Conservation (phyloP, 306 rosid genomes). For the Leucaena leucocephala region DNA sequence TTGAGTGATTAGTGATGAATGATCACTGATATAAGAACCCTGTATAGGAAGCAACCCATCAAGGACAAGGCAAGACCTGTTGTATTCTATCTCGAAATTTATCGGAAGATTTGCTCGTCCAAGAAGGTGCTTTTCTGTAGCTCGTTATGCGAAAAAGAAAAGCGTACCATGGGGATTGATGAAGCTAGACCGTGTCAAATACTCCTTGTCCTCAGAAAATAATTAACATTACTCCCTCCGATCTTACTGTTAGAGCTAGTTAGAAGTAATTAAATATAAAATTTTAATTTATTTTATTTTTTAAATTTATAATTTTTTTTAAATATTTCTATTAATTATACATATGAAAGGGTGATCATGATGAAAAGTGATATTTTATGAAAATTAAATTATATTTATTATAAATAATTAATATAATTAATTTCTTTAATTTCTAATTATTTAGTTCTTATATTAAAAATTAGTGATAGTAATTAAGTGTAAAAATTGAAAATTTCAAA, state of each 20-base stretch:
- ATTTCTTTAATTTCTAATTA: too few relatives aligned
- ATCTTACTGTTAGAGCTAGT: too few relatives aligned
- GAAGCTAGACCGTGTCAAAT: slow-evolving; percentile 29
- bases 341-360: too few relatives aligned
- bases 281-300: too few relatives aligned
- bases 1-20: not conserved
- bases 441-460: too few relatives aligned
- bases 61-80: slow-evolving; percentile 36
- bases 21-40: slow-evolving; percentile 24
- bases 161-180: slow-evolving; percentile 37
- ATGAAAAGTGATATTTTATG: too few relatives aligned
- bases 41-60: not conserved
- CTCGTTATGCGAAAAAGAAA: slow-evolving; percentile 30
- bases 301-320: too few relatives aligned
- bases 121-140: slow-evolving; percentile 41
- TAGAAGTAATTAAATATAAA: too few relatives aligned
- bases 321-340: too few relatives aligned
- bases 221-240: too few relatives aligned
- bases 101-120: slow-evolving; percentile 40
- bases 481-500: not conserved
- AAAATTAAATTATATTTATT: too few relatives aligned
- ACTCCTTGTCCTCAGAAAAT: not conserved
- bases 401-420: too few relatives aligned
- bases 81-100: slow-evolving; percentile 49
- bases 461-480: not conserved